Evolutionary conservation across 2,329 filamentous ascomycete genomes (phyloP), one percentile per base, ranked within the genome.

Genomic region (Huntiella bhutanensis): DNA sequence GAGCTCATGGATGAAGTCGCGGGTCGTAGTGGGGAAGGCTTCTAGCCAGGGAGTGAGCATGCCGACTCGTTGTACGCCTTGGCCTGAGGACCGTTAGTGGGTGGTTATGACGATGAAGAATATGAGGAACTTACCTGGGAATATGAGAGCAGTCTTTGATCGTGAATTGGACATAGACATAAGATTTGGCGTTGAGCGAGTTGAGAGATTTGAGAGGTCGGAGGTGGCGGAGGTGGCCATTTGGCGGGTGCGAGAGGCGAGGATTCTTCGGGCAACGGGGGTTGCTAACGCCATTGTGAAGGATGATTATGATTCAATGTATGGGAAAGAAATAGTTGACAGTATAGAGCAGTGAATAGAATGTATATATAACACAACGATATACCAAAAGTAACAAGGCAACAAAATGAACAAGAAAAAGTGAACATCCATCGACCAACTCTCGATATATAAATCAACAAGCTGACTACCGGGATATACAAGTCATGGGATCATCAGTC

Each of bases 11-110:
- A 94, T 64, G 46, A 93, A 72, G n/a, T 75, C 75, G 38, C 71
- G 70, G 19, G 82, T 79, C 22, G 82, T 92, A 46, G 65, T 61
- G 10, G 88, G 88, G 59, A 95, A 96, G 49, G 80, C 78, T 56
- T 86, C 75, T 54, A 92, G 69, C 86, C 88, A 95, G 39, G 84
- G 79, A 33, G 71, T 75, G 48, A 83, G 69, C 85, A 93, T 93
- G 61, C 83, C 84, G 44, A 92, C 81, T 57, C 82, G 79, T 60
- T 93, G 85, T 13, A 92, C 85, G 54, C 85, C 85, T 64, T 93
- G 85, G 55, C 84, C 84, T 87, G 15, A 33, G 17, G 5, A 43
- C 13, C 43, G 45, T 38, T 36, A 47, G 11, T 11, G 13, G 11
- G 13, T 16, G 4, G 10, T 36, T 13, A 22, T 32, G 7, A 22